Evolutionary conservation across 2,329 filamentous ascomycete species (phyloP), one percentile per base, ranked within the genome.

Genomic region (Penicillium sp.): DNA sequence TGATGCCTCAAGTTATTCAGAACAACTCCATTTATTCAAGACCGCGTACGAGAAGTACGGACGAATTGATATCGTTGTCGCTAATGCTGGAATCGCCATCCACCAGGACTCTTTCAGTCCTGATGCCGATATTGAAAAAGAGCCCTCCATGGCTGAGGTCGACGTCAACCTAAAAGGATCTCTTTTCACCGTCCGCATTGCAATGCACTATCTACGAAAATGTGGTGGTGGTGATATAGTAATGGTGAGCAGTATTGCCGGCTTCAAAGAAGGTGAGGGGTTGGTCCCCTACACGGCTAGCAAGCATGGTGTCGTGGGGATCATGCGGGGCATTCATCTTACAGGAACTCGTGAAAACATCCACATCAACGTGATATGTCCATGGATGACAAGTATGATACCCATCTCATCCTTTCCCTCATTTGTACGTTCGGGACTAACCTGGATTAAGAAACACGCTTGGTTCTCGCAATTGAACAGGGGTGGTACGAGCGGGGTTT

Each of bases 281-380:
- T 46, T 65, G 31, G 56, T 52, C 21, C 55, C 60, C 11, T 65
- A 67, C 52, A 65, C 60, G 4, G 65, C 65, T 6, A 65, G 65
- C 48, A 69, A 69, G 53, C 63, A 68, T 42, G 67, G 67, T 1
- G 62, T 68, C 14, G 47, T 69, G 48, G 67, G 67, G 7, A 46
- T 67, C 13, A 59, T 67, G 62, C 56, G 67, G 26, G 55, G 60
- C 26, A 46, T 68, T 21, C 62, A 65, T 35, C 33, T 63, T 19
- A 54, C 59, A n/a, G 56, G 59, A 3, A 57, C 54, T 10, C 54
- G 46, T 29, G 55, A 59, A 37, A 57, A 57, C n/a, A 59, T 59
- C 44, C 54, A 48, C 27, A 51, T 57, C 10, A 59, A 59, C 35
- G 57, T 59, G 3, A 37, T 59, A 22, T 59, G 57, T 46, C 57